These are phyloP conservation scores for Phylloporus gajari DNA, from an alignment of 1,284 basidiomycete species.

Conservation along the genomic window DNA sequence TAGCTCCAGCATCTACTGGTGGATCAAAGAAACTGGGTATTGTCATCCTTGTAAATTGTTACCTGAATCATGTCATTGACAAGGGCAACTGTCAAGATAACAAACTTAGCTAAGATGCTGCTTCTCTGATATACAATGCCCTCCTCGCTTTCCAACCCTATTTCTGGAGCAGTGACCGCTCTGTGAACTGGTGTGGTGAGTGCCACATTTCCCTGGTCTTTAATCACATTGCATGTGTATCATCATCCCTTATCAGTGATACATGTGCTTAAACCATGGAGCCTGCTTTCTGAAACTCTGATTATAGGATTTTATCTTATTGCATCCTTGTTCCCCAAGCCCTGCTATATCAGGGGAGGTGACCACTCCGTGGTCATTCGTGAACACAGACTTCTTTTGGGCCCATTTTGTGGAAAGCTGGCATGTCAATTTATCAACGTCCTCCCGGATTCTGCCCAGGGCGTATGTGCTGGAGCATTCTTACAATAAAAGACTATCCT, in stretches of 20 bases:
- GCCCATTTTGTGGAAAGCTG: constrained; percentile 89
- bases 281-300: constrained; percentile 21
- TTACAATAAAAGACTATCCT: constrained; percentile 64
- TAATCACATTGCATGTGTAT: too few relatives aligned
- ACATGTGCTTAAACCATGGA: background rate
- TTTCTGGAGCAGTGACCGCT: constrained; percentile 71
- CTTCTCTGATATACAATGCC: constrained; percentile 82
- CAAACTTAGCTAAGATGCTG: constrained; percentile 87
- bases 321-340: constrained; percentile 68
- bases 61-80: constrained; percentile 8
- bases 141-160: constrained; percentile 71
- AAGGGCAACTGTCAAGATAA: constrained; percentile 60
- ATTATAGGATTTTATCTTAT: constrained; percentile 83
- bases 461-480: constrained; percentile 87
- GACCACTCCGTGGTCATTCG: constrained; percentile 16
- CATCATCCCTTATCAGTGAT: background rate
- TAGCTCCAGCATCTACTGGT: constrained; percentile 73
- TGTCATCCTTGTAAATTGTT: constrained; percentile 13
- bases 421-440: constrained; percentile 85
- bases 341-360: constrained; percentile 43
- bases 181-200: constrained; percentile 91
- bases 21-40: constrained; percentile 81
- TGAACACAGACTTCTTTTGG: constrained; percentile 66
- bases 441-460: constrained; percentile 64
- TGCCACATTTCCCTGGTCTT: constrained; percentile 36